These are phyloP conservation scores for Cutaneotrichosporon sp. DNA, from an alignment of 1,284 basidiomycete species.

Conservation along the genomic window DNA sequence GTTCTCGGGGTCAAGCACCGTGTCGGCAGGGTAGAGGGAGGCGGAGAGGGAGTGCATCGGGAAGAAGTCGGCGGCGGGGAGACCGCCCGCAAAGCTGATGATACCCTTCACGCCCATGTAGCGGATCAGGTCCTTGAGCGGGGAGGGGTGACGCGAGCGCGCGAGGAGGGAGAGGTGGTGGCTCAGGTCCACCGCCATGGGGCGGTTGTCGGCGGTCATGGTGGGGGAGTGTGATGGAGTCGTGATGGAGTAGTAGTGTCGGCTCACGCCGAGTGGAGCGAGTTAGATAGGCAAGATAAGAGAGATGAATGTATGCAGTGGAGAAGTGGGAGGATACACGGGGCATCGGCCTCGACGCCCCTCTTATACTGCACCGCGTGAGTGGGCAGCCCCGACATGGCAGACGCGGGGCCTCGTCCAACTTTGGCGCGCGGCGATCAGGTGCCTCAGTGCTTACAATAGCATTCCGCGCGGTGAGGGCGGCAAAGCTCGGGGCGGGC, in stretches of 20 bases:
- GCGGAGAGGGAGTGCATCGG: conserved; percentile 44
- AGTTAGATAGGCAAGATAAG: neutral
- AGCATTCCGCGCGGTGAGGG: neutral
- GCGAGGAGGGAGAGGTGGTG: conserved; percentile 63
- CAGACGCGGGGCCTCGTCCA: neutral
- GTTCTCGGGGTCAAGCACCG: conserved; percentile 56
- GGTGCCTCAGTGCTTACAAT: neutral
- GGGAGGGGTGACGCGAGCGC: conserved; percentile 59
- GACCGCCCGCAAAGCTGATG: conserved; percentile 40
- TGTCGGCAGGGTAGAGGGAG: conserved; percentile 29
- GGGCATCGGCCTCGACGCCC: neutral
- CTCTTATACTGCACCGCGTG: neutral
- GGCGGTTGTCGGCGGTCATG: conserved; percentile 6
- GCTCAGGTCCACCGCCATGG: conserved; percentile 57
- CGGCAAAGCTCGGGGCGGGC: neutral
- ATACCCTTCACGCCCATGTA: conserved; percentile 33
- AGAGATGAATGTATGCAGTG: too few species aligned
- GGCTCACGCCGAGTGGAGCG: neutral
- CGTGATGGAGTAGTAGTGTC: neutral
- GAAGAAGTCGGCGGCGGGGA: conserved; percentile 49
- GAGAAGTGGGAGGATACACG: too few species aligned
- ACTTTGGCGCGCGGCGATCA: neutral
- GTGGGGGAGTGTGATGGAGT: neutral
- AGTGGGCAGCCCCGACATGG: neutral
- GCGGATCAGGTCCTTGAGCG: conserved; percentile 59